Base-by-base conservation (phyloP, 371 early-diverging fungal species). In the Lichtheimia corymbifera region DNA sequence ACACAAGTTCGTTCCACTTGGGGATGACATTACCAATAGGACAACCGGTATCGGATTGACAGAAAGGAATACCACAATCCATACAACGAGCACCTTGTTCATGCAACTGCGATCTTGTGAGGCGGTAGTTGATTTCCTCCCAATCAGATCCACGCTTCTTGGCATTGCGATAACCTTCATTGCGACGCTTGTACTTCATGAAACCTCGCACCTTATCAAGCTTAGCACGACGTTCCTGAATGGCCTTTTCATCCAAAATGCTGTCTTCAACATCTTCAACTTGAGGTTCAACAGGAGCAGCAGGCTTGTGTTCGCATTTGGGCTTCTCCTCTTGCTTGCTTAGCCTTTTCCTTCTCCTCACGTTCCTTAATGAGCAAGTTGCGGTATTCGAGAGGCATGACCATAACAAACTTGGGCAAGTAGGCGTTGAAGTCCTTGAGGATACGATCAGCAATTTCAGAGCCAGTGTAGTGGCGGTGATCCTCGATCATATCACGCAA, bases 11-110 rank as follows among this genome's bases (percentile, higher is more conserved):
- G 71, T 98, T 98, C 97, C 97, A 98, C 83, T 95, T 95, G 66
- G 98, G 98, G 63, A 98, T 97, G 60, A 96, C 90, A 82, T 98
- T 98, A 59, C 93, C 92, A 53, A 98, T 95, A 20, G 98, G 98
- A 72, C 98, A 97, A 20, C 98, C 98, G 43, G 90, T 88, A 68
- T 96, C 93, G 11, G 93, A 92, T 82, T 97, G 97, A 74, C 98
- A 97, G 87, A 96, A 96, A 24, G 98, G 97, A 18, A 96, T 89
- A 77, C 98, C 98, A 72, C 97, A 96, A 67, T 94, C 97, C 92
- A 98, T 97, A 83, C 97, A 98, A 56, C 98, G 89, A 17, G 97
- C 94, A 27, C 96, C 95, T 77, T 98, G 97, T 53, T 91, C 89
- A 66, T 93, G 90, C 35, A 97, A 85, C 64, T 93, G 89, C 50